Evolutionary conservation across 2,329 filamentous ascomycete species (phyloP).

Genomic region (Aureobasidium zeae): DNA sequence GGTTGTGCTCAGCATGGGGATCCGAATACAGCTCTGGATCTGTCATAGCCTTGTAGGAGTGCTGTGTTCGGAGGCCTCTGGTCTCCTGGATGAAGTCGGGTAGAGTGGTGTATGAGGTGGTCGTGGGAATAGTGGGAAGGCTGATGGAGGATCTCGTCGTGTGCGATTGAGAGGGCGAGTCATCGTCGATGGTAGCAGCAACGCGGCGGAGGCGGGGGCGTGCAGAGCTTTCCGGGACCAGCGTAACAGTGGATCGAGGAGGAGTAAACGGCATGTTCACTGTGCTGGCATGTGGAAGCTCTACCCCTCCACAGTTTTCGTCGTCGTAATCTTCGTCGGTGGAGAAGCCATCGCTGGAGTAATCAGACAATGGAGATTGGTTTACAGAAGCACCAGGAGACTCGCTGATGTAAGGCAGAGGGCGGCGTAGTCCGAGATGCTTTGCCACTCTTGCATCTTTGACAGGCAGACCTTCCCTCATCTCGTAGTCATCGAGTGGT

Average conservation of each 20-base stretch:
- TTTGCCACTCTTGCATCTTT: constrained; percentile 30
- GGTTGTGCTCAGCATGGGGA: too few relatives aligned
- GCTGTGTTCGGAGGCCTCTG: background rate
- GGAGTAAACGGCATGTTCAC: background rate
- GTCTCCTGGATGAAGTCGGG: background rate
- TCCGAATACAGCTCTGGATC: constrained; percentile 8
- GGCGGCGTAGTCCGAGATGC: constrained; percentile 27
- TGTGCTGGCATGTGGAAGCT: background rate
- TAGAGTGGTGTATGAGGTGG: constrained; percentile 6
- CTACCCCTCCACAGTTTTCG: background rate
- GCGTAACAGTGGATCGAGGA: constrained; percentile 1
- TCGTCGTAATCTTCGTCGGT: background rate
- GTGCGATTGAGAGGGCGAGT: constrained; percentile 20
- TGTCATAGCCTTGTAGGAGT: constrained; percentile 9
- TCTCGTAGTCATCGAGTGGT: constrained; percentile 28
- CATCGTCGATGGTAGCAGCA: constrained; percentile 18
- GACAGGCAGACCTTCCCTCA: constrained; percentile 25
- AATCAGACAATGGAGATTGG: background rate
- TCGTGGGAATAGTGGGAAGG: constrained; percentile 20
- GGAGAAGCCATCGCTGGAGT: constrained; percentile 7
- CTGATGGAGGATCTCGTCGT: constrained; percentile 27
- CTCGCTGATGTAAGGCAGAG: background rate
- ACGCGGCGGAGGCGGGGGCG: constrained; percentile 18
- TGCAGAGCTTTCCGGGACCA: background rate
- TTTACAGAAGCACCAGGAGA: background rate